A percentile compares a stretch with the other conserved stretches of the same genome.
Conservation (phyloP, 2,329 filamentous ascomycete genomes). For the Trichophyton benhamiae region DNA sequence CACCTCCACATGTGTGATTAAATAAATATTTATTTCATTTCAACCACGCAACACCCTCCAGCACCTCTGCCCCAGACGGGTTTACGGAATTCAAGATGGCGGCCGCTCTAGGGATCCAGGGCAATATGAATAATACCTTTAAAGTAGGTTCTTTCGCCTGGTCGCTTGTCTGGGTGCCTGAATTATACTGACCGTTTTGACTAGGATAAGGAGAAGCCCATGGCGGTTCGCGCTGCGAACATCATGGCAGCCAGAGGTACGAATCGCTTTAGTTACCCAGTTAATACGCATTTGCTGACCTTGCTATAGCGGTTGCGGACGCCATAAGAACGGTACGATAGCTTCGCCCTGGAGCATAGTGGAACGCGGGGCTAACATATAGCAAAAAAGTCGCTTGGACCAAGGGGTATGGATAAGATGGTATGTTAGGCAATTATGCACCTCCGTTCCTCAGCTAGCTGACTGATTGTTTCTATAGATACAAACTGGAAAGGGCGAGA, state of each 20-base stretch:
- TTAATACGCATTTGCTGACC: conserved; percentile 18
- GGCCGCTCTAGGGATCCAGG: conserved; percentile 33
- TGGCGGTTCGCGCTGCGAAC: conserved; percentile 90
- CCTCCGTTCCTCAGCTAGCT: neutral
- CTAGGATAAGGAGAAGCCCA: conserved; percentile 90
- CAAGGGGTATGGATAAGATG: conserved; percentile 99
- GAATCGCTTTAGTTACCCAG: conserved; percentile 13
- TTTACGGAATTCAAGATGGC: conserved; percentile 35
- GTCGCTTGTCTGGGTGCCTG: neutral
- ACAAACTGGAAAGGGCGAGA: conserved; percentile 88
- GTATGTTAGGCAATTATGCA: conserved; percentile 22
- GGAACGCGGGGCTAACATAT: conserved; percentile 29
- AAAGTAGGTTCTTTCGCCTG: conserved; percentile 37
- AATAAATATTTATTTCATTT: neutral
- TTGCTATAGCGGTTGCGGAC: conserved; percentile 73
- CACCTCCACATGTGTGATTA: neutral
- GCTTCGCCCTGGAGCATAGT: conserved; percentile 10
- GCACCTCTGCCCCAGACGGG: neutral
- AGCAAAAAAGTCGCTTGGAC: conserved; percentile 59
- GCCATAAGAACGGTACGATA: conserved; percentile 69
- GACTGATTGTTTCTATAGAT: conserved; percentile 43
- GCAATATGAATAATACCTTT: conserved; percentile 51
- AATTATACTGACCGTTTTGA: conserved; percentile 9
- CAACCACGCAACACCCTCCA: neutral
- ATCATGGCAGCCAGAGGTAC: conserved; percentile 92